phyloP scores from a whole-genome alignment of 2,329 filamentous ascomycete genomes.

The Cladosporium sp. region DNA sequence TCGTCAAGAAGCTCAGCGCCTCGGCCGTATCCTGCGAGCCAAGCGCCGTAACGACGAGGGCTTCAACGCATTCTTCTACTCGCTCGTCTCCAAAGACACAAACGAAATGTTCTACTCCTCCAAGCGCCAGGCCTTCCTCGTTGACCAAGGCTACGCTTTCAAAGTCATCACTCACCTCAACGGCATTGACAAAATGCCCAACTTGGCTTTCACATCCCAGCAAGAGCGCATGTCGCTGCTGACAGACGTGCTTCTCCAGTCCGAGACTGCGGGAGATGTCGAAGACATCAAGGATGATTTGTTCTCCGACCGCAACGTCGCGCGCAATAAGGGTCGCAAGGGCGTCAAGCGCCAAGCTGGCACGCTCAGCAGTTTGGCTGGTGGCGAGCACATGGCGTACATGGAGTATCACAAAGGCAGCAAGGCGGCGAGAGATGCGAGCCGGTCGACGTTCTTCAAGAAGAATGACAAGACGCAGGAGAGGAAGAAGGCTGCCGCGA shows the following conservation, averaged over 20 bases:
- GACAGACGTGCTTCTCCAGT: conserved; percentile 85
- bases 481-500: conserved; percentile 34
- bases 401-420: conserved; percentile 49
- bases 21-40: conserved; percentile 89
- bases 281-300: conserved; percentile 71
- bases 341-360: conserved; percentile 79
- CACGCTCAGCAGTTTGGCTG: conserved; percentile 80
- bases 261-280: conserved; percentile 71
- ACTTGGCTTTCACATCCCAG: conserved; percentile 76
- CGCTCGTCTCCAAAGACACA: conserved; percentile 93
- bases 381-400: conserved; percentile 95
- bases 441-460: conserved; percentile 49
- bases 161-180: conserved; percentile 96
- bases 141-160: conserved; percentile 98
- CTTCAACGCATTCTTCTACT: conserved; percentile 99
- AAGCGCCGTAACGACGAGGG: conserved; percentile 97
- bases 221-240: conserved; percentile 82
- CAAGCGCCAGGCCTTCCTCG: conserved; percentile 93
- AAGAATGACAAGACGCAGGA: conserved; percentile 43
- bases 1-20: conserved; percentile 90
- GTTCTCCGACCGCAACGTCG: conserved; percentile 59
- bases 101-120: conserved; percentile 98
- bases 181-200: conserved; percentile 81
- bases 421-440: conserved; percentile 50
- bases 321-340: conserved; percentile 44